Evolutionary conservation across 192 early-diverging fungal species (phyloP), one percentile per base, ranked within the genome.

Genomic region (Nowakowskiella sp.): DNA sequence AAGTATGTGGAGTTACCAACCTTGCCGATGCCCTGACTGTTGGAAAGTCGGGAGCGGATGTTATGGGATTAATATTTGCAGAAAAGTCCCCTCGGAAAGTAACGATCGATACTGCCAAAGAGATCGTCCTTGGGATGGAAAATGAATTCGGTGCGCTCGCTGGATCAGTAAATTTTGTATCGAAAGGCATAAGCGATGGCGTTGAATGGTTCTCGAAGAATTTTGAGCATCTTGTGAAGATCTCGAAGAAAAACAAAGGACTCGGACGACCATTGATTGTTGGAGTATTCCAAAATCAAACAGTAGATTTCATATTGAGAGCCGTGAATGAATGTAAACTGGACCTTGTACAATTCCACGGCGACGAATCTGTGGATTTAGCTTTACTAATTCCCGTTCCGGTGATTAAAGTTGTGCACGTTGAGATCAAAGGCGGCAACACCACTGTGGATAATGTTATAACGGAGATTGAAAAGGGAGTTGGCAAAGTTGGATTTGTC

Each of bases 31-130:
- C 92, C 1, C 56, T 85, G 6, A 70, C 65, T 26, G 90, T 91
- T 3, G 76, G 84, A 0, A 64, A 81, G 24, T 69, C 81, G 0
- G 90, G 92, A 0, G 91, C 92, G 3, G 87, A 96, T 61, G 75
- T 97, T 22, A 80, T 99, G 49, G 94, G 97, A 1, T 75, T 99
- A 58, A 96, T 97, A 42, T 95, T 96, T 77, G 93, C 88, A 5
- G 55, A 70, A 26, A 77, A 82, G 9, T 87, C 86, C 2, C 82
- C 82, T 39, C 80, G 97, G 19, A 72, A 85, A 51, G 85, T 99
- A 8, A 71, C 72, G 16, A 30, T 82, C 6, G 74, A 66, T 4
- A 64, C 42, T 0, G 92, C 90, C 0, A 67, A 77, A 23, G 70
- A 68, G 43, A 93, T 99, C 62, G 84, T 89, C 16, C 57, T 66